phyloP scores from a whole-genome alignment of 495 filamentous ascomycete species.

The Aspergillus avenaceus region DNA sequence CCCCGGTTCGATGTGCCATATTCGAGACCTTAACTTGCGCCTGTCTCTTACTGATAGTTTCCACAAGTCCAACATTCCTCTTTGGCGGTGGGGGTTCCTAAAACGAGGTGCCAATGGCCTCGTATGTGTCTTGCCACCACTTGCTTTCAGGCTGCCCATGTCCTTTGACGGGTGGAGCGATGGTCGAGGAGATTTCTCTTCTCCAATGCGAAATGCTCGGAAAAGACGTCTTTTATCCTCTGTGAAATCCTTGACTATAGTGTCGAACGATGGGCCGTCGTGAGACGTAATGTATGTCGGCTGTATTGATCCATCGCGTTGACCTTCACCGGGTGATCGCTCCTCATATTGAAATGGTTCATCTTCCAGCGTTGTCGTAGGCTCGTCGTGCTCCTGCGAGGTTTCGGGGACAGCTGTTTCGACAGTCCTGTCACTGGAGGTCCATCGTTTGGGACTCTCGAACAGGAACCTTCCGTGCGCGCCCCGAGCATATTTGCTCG shows the following conservation, averaged over 20 bases:
- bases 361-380: background rate
- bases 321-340: background rate
- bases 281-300: background rate
- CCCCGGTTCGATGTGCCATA: conserved; percentile 10
- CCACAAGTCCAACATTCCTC: background rate
- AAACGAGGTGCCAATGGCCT: background rate
- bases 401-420: background rate
- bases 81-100: background rate
- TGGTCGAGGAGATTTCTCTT: background rate
- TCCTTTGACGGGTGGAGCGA: background rate
- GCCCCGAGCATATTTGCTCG: background rate
- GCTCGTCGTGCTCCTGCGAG: background rate
- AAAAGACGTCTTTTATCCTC: background rate
- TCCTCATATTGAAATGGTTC: background rate
- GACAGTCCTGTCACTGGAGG: conserved; percentile 15
- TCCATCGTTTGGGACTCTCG: conserved; percentile 24
- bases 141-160: background rate
- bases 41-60: conserved; percentile 19
- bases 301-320: background rate
- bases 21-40: conserved; percentile 28
- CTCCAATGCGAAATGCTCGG: conserved; percentile 2
- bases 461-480: conserved; percentile 11
- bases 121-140: background rate
- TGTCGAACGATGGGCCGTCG: too few relatives aligned
- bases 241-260: background rate